Conservation (phyloP, 176 grass and related monocot genomes). For the Aegilops speltoides region DNA sequence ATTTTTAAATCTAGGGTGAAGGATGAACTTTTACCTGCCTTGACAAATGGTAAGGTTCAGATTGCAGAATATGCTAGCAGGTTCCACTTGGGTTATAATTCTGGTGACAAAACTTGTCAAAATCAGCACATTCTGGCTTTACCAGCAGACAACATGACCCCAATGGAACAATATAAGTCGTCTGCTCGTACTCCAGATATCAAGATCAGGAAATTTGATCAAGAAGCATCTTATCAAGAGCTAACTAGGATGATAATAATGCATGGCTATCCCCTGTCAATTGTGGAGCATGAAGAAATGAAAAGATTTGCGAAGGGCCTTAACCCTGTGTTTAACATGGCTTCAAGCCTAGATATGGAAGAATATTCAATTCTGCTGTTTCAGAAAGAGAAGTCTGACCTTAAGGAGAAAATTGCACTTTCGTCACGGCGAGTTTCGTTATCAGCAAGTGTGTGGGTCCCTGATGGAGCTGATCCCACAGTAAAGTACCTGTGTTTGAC, state of each 20-base stretch:
- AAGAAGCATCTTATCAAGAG: slow-evolving; percentile 49
- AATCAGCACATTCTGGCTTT: slow-evolving; percentile 46
- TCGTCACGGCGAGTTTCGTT: slow-evolving; percentile 43
- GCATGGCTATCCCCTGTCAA: slow-evolving; percentile 54
- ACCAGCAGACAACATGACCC: slow-evolving; percentile 31
- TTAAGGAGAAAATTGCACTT: slow-evolving; percentile 49
- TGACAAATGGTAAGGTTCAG: slow-evolving; percentile 62
- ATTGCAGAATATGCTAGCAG: slow-evolving; percentile 57
- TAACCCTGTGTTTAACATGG: slow-evolving; percentile 52
- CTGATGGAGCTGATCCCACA: slow-evolving; percentile 36
- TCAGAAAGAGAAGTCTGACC: slow-evolving; percentile 55
- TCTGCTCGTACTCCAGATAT: slow-evolving; percentile 7
- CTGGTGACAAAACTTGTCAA: slow-evolving; percentile 6
- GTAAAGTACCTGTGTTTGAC: slow-evolving; percentile 51
- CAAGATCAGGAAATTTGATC: slow-evolving; percentile 31
- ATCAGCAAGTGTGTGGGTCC: slow-evolving; percentile 47
- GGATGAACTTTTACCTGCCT: slow-evolving; percentile 52
- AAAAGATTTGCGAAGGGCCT: slow-evolving; percentile 49
- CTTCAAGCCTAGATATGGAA: slow-evolving; percentile 49
- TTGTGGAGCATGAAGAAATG: slow-evolving; percentile 60
- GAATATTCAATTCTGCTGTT: slow-evolving; percentile 48
- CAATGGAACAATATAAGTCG: slow-evolving; percentile 18
- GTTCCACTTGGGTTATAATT: slow-evolving; percentile 20
- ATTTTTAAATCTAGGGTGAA: slow-evolving; percentile 38
- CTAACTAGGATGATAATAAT: slow-evolving; percentile 47